A percentile compares a stretch with the other conserved stretches of the same genome.
These are phyloP conservation scores for Cladosporium oxysporum DNA, from an alignment of 2,329 filamentous ascomycete species.

Conservation along the genomic window DNA sequence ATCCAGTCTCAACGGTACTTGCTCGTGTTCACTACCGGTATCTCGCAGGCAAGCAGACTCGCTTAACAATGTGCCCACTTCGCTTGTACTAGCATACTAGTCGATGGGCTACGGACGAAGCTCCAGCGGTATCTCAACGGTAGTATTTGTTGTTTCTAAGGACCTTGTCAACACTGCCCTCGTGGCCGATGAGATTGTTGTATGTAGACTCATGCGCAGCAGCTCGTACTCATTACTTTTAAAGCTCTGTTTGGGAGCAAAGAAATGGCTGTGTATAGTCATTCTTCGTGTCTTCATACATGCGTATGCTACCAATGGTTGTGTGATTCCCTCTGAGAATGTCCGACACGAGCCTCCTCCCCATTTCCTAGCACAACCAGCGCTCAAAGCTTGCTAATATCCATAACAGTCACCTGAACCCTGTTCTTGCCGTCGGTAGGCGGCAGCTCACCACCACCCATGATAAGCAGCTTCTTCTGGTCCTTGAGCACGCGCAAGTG, in stretches of 20 bases:
- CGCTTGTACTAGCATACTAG: not conserved
- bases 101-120: not conserved
- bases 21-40: not conserved
- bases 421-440: slow-evolving; percentile 5
- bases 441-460: slow-evolving; percentile 19
- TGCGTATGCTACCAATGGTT: not conserved
- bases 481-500: slow-evolving; percentile 15
- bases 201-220: not conserved
- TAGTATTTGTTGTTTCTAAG: not conserved
- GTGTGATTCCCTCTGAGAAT: not conserved
- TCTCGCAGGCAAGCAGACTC: not conserved
- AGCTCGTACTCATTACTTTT: not conserved
- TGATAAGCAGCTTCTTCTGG: slow-evolving; percentile 14
- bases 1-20: not conserved
- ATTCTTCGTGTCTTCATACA: not conserved
- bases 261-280: not conserved
- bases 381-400: slow-evolving; percentile 12
- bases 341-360: not conserved
- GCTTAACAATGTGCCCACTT: too few relatives aligned
- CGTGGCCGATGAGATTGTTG: not conserved
- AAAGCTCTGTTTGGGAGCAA: not conserved
- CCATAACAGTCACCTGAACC: slow-evolving; percentile 4
- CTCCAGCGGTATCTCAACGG: not conserved
- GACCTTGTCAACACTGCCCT: not conserved
- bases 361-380: not conserved